A percentile compares a stretch with the other conserved stretches of the same genome.
phyloP scores from a whole-genome alignment of 2,329 filamentous ascomycete genomes.

The Monosporascus sp. region DNA sequence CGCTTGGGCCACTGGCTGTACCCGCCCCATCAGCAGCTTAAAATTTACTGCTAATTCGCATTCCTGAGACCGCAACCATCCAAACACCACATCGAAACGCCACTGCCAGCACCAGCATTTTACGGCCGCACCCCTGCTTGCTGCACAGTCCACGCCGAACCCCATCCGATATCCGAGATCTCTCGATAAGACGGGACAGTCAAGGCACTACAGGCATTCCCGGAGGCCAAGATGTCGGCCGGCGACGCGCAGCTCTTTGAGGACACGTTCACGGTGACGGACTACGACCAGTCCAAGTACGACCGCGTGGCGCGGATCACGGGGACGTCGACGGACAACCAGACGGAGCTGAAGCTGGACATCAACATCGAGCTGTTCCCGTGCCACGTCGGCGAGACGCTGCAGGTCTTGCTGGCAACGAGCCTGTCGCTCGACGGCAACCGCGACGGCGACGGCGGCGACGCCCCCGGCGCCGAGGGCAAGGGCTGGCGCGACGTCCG shows the following conservation, averaged over 20 bases:
- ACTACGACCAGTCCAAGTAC: slow-evolving; percentile 81
- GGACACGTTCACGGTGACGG: slow-evolving; percentile 79
- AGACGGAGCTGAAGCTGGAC: slow-evolving; percentile 77
- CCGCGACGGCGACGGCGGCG: slow-evolving; percentile 55
- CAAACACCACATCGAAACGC: not conserved
- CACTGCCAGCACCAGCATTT: not conserved
- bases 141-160: not conserved
- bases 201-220: not conserved
- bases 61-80: not conserved
- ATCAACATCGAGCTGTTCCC: slow-evolving; percentile 93
- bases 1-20: slow-evolving; percentile 13
- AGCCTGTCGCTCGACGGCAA: slow-evolving; percentile 82
- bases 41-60: not conserved
- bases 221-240: slow-evolving; percentile 41
- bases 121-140: no score
- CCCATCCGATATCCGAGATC: not conserved
- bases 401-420: slow-evolving; percentile 78
- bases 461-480: slow-evolving; percentile 34
- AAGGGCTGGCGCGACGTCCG: slow-evolving; percentile 76
- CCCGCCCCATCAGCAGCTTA: not conserved
- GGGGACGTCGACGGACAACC: slow-evolving; percentile 68
- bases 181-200: not conserved
- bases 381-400: slow-evolving; percentile 63
- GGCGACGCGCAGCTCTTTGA: slow-evolving; percentile 92
- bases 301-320: slow-evolving; percentile 87